Conservation (phyloP, 805 yeast genomes). For the Wickerhamiella australiensis region DNA sequence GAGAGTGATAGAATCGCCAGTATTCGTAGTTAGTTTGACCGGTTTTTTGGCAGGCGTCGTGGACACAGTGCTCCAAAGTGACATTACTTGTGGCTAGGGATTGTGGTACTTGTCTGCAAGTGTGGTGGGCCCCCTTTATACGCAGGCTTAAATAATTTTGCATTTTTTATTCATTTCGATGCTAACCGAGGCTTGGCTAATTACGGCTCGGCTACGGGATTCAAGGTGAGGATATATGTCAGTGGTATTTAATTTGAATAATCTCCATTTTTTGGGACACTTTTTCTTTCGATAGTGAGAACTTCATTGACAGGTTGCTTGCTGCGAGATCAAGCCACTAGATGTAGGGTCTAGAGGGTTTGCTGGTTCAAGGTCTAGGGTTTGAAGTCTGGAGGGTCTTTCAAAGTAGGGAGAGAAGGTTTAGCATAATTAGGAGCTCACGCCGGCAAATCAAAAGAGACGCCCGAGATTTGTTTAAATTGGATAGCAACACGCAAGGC, state of each 20-base stretch:
- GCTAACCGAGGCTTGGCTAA: background rate
- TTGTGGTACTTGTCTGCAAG: background rate
- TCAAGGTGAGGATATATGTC: background rate
- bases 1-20: constrained; percentile 11
- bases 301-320: too few relatives aligned
- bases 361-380: too few relatives aligned
- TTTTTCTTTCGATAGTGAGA: too few relatives aligned
- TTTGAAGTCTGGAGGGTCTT: too few relatives aligned
- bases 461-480: too few relatives aligned
- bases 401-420: too few relatives aligned
- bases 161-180: too few relatives aligned
- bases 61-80: constrained; percentile 17
- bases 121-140: background rate
- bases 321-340: background rate
- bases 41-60: constrained; percentile 15
- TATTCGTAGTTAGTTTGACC: constrained; percentile 8
- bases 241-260: background rate
- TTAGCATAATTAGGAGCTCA: too few relatives aligned
- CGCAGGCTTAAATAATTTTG: background rate
- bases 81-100: background rate
- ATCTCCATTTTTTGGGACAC: too few relatives aligned
- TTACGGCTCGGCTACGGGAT: background rate
- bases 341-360: too few relatives aligned
- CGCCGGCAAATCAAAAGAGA: too few relatives aligned
- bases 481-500: too few relatives aligned